Base-by-base conservation (phyloP, 2,329 filamentous ascomycete species). In the Pyrenochaeta sp. region DNA sequence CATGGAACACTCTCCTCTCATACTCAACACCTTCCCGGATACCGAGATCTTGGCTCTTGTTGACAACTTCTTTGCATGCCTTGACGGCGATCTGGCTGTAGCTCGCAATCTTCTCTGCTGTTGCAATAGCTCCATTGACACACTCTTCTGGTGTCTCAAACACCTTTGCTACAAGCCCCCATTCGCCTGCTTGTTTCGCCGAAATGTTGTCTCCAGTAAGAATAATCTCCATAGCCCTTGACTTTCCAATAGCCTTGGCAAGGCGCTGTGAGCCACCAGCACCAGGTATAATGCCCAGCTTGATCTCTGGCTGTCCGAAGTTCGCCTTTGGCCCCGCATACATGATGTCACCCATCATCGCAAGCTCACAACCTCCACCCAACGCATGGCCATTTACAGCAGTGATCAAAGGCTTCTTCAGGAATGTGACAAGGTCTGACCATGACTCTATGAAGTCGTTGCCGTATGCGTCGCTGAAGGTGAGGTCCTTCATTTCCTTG, bases 291-390 rank as follows among this genome's bases (percentile, higher is more conserved):
- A 90, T 90, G 21, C 95, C 95, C 2, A 99, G 83, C 80, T 96
- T 97, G 81, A 99, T 92, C 82, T 99, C 95, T 0, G 95, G 95
- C 79, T 98, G 95, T 11, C 95, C 95, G 73, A 99, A 97, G 68
- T 91, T 96, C 62, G 95, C 94, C 14, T 78, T 86, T 45, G 88
- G 83, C 2, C 90, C 93, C 79, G 91, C 95, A 82, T 98, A 98
- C 55, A 99, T 79, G 64, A 98, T 89, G 75, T 99, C 95, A 9
- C 90, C 92, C 95, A 98, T 99, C 83, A 99, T 90, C 44, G 95
- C 93, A 12, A 99, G 85, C 81, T 99, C 95, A 75, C 95, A 99
- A 41, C 95, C 95, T 47, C 95, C 95, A 21, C 95, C 95, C 1
- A 99, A 85, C 14, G 95, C 95, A 73, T 97, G 93, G 15, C 95